Evolutionary conservation across 1,284 basidiomycete species (phyloP).

Genomic region (Trichosporon asahii): DNA sequence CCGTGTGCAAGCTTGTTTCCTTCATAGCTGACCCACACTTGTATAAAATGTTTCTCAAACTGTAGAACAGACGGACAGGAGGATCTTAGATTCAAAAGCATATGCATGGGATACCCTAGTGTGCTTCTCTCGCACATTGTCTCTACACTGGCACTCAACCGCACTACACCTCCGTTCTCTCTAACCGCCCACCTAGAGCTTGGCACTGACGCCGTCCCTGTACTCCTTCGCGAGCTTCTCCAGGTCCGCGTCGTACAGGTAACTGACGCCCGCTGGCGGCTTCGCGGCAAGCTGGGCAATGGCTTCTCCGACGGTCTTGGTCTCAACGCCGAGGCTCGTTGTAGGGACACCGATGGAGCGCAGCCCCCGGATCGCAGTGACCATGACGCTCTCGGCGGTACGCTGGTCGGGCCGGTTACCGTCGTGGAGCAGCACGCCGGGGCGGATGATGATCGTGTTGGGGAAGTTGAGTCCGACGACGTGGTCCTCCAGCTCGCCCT

Average conservation of each 20-base stretch:
- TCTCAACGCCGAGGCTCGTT: constrained; percentile 26
- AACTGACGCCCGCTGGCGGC: constrained; percentile 28
- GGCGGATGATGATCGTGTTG: constrained; percentile 42
- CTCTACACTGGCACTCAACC: too few relatives aligned
- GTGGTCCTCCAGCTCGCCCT: constrained; percentile 46
- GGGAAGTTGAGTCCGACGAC: constrained; percentile 40
- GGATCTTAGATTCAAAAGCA: background rate
- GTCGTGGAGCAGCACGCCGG: constrained; percentile 36
- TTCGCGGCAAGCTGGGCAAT: constrained; percentile 43
- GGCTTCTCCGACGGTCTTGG: constrained; percentile 37
- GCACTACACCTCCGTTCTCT: too few relatives aligned
- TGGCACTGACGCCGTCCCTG: background rate
- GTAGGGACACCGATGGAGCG: constrained; percentile 28
- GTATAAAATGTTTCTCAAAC: background rate
- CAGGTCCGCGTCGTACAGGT: constrained; percentile 33
- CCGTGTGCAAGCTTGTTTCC: background rate
- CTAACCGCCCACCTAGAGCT: background rate
- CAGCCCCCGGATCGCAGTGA: constrained; percentile 23
- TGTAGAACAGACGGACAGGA: background rate
- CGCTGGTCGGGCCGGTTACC: constrained; percentile 25
- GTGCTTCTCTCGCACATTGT: background rate
- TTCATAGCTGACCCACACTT: background rate
- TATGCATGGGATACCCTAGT: background rate
- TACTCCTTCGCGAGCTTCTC: constrained; percentile 32
- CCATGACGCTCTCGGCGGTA: constrained; percentile 22